Evolutionary conservation across 1,139 yeast species (phyloP).

Genomic region (Suhomyces anneliseae): DNA sequence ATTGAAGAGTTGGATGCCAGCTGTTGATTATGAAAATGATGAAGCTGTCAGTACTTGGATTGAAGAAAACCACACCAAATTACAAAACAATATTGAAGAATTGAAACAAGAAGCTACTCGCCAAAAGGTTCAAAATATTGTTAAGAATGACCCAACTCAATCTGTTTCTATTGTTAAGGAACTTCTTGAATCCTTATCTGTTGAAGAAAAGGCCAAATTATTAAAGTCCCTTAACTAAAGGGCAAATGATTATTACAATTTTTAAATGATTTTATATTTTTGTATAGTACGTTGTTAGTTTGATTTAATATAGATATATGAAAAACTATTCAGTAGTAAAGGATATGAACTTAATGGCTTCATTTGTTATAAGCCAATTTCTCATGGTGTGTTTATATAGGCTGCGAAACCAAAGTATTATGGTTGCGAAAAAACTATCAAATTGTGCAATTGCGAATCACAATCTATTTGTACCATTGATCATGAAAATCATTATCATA

Average conservation of each 20-base stretch:
- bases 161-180: constrained; percentile 62
- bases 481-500: not conserved
- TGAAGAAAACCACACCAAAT: constrained; percentile 68
- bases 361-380: too few relatives aligned
- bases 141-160: constrained; percentile 56
- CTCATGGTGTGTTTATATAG: not conserved
- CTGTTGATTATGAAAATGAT: constrained; percentile 72
- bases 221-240: constrained; percentile 28
- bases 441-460: not conserved
- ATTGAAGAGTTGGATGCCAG: constrained; percentile 84
- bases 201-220: constrained; percentile 58
- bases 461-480: not conserved
- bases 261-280: too few relatives aligned
- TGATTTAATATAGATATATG: too few relatives aligned
- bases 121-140: constrained; percentile 57
- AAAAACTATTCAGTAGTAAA: not conserved
- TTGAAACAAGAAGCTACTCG: constrained; percentile 66
- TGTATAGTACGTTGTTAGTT: not conserved
- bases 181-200: constrained; percentile 57
- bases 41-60: constrained; percentile 82
- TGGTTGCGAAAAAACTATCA: not conserved
- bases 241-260: too few relatives aligned
- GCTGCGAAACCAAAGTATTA: not conserved
- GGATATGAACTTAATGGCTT: not conserved
- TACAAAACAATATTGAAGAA: constrained; percentile 62